Conservation (phyloP, 768 basidiomycete species). For the Tricholoma saponaceum region DNA sequence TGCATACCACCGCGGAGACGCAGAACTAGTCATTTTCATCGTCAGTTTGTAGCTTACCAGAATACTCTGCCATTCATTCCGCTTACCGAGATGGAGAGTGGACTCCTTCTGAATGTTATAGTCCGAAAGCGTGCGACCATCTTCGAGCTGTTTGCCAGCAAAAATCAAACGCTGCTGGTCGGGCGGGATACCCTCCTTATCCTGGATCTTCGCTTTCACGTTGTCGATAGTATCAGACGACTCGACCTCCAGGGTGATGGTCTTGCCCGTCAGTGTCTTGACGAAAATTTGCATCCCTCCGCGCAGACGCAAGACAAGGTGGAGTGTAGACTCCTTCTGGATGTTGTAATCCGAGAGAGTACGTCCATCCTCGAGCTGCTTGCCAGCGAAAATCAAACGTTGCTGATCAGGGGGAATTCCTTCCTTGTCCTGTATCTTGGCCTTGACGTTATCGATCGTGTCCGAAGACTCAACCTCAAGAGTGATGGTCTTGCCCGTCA, state of each 20-base stretch:
- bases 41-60: background rate
- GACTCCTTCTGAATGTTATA: constrained; percentile 21
- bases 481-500: constrained; percentile 51
- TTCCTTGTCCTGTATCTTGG: constrained; percentile 21
- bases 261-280: constrained; percentile 19
- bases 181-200: constrained; percentile 19
- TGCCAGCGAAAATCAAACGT: constrained; percentile 22
- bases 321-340: constrained; percentile 62
- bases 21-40: constrained; percentile 15
- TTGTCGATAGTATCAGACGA: constrained; percentile 20
- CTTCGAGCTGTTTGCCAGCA: constrained; percentile 19
- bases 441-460: constrained; percentile 19
- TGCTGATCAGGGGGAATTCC: constrained; percentile 20
- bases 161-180: constrained; percentile 19
- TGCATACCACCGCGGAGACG: constrained; percentile 34
- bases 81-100: constrained; percentile 13
- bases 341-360: constrained; percentile 35
- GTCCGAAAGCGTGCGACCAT: constrained; percentile 18
- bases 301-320: constrained; percentile 36
- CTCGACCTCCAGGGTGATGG: constrained; percentile 18
- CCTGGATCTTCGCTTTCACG: constrained; percentile 18
- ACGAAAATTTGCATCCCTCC: constrained; percentile 27
- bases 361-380: constrained; percentile 35
- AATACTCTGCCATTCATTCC: background rate
- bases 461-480: constrained; percentile 20